A percentile compares a stretch with the other conserved stretches of the same genome.
Conservation (phyloP, 1,139 yeast genomes). For the Fermentozyma sake region DNA sequence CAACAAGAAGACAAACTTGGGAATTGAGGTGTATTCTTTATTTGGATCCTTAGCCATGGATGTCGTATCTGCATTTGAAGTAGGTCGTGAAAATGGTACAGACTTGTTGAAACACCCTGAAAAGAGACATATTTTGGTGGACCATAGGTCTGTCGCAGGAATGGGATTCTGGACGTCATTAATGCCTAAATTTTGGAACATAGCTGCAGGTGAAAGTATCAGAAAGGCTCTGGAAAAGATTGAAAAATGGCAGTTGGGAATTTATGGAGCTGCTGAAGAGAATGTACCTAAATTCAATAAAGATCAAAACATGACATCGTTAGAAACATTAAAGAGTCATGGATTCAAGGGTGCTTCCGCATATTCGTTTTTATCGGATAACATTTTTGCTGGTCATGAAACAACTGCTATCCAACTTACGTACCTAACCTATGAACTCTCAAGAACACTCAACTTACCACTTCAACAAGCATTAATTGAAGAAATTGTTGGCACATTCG, state of each 20-base stretch:
- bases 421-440: slow-evolving; percentile 55
- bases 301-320: slow-evolving; percentile 25
- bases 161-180: slow-evolving; percentile 69
- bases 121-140: slow-evolving; percentile 39
- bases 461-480: slow-evolving; percentile 39
- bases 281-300: slow-evolving; percentile 20
- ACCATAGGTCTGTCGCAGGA: slow-evolving; percentile 54
- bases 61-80: slow-evolving; percentile 57
- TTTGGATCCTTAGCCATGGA: slow-evolving; percentile 75
- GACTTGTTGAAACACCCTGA: slow-evolving; percentile 33
- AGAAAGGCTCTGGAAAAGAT: slow-evolving; percentile 35
- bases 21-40: slow-evolving; percentile 55
- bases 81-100: slow-evolving; percentile 49
- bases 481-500: slow-evolving; percentile 38
- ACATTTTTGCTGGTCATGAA: slow-evolving; percentile 66
- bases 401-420: slow-evolving; percentile 69
- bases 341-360: slow-evolving; percentile 33
- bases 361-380: slow-evolving; percentile 38
- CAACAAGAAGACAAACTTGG: slow-evolving; percentile 19
- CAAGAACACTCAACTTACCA: slow-evolving; percentile 41
- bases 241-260: slow-evolving; percentile 47
- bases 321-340: slow-evolving; percentile 29
- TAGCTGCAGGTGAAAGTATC: slow-evolving; percentile 42
- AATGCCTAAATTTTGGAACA: slow-evolving; percentile 51
- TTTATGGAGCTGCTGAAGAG: slow-evolving; percentile 36